A percentile compares a stretch with the other conserved stretches of the same genome.
Conservation (phyloP, 495 filamentous ascomycete species). For the Chaetomium cochliodes region DNA sequence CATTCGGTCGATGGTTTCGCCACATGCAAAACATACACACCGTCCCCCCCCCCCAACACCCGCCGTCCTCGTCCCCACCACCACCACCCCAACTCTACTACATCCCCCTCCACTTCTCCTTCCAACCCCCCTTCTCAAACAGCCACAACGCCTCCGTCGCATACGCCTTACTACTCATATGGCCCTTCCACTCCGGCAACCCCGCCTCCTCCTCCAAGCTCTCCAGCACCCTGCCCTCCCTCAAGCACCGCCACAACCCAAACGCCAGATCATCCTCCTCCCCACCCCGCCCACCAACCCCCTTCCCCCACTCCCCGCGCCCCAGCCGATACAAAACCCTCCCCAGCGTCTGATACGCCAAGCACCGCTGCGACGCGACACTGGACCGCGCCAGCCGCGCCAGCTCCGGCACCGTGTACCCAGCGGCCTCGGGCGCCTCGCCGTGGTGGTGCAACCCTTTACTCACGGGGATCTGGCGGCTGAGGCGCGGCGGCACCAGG, state of each 20-base stretch:
- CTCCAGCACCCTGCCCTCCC: constrained; percentile 71
- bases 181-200: constrained; percentile 51
- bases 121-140: constrained; percentile 75
- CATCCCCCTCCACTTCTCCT: constrained; percentile 44
- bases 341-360: constrained; percentile 89
- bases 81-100: neutral
- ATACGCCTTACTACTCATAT: constrained; percentile 67
- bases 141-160: constrained; percentile 91
- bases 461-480: constrained; percentile 66
- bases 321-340: constrained; percentile 82
- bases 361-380: constrained; percentile 81
- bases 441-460: constrained; percentile 92
- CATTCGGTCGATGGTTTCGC: too few relatives aligned
- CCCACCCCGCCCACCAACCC: constrained; percentile 52
- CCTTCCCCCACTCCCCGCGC: constrained; percentile 69
- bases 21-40: too few relatives aligned
- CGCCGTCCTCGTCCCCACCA: too few relatives aligned
- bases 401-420: constrained; percentile 89
- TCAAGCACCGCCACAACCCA: constrained; percentile 74
- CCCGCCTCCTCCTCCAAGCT: constrained; percentile 65
- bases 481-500: constrained; percentile 70
- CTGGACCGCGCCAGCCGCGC: constrained; percentile 76
- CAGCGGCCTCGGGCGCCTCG: constrained; percentile 87
- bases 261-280: constrained; percentile 51
- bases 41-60: too few relatives aligned